Base-by-base conservation (phyloP, 345 rosid species). In the Populus euphratica region DNA sequence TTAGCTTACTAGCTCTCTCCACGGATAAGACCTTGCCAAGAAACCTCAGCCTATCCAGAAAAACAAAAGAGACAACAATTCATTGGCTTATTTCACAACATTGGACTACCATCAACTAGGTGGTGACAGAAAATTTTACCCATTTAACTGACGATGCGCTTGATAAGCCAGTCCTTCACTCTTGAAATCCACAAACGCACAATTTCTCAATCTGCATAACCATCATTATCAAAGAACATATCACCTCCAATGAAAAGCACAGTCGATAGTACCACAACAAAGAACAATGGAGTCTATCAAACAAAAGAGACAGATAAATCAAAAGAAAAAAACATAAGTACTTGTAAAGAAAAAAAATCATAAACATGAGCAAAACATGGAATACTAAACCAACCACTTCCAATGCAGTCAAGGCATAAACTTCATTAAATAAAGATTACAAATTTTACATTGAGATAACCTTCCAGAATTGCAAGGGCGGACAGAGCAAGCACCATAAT, bases 131-230 rank as follows among this genome's bases (percentile, higher is more conserved):
- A 23, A 70, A 66, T 33, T 9, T 76, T 88, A 95, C 98, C 99
- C 97, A 76, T 93, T 91, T 81, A 95, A 81, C 64, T 90, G 93
- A 70, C 88, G 88, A 31, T 88, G 93, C 11, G 97, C 98, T 93
- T 91, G 96, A 82, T 86, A 86, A 74, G 97, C 98, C 79, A 86
- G 71, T 9, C 87, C 85, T 80, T 92, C 94, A 84, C 76, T 91
- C 81, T 85, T 83, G 76, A 95, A 95, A 91, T 95, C 97, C 80
- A 92, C 89, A 89, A 93, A 93, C 20, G 92, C 98, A 89, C 93
- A 91, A 76, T 89, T 91, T 59, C 88, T 93, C 76, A 91, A 82
- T 84, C 99, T 93, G 86, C 72, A n/a, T 2, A 59, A 35, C 23
- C 67, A 33, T 8, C 5, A 79, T 50, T 50, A 50, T 50, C 56